phyloP scores from a whole-genome alignment of 2,329 filamentous ascomycete genomes.

The Zopfia rhizophila region DNA sequence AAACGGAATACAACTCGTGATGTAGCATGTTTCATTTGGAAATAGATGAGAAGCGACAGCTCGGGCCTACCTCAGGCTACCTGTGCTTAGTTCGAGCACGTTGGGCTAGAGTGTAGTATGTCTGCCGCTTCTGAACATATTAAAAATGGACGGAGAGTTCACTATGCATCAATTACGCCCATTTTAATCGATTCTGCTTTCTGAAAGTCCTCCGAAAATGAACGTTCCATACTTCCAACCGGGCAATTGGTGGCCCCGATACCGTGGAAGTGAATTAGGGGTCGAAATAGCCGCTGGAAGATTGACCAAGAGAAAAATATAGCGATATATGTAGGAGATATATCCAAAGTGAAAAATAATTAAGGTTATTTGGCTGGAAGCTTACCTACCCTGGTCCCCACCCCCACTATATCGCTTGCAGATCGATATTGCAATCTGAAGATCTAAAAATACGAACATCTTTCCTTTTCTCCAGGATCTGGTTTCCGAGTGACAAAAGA shows the following conservation, averaged over 20 bases:
- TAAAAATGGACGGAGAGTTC: slow-evolving; percentile 11
- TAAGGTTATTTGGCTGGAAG: slow-evolving; percentile 28
- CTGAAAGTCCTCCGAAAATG: slow-evolving; percentile 29
- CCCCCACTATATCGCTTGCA: slow-evolving; percentile 40
- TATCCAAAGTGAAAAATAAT: slow-evolving; percentile 39
- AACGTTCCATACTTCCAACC: slow-evolving; percentile 22
- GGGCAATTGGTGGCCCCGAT: slow-evolving; percentile 30
- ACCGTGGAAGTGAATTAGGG: slow-evolving; percentile 23
- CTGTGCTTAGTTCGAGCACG: slow-evolving; percentile 21
- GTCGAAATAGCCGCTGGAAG: slow-evolving; percentile 31
- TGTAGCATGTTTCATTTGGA: slow-evolving; percentile 41
- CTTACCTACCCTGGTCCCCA: slow-evolving; percentile 31
- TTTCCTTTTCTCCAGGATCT: slow-evolving; percentile 27
- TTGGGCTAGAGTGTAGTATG: slow-evolving; percentile 29
- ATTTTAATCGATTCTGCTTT: slow-evolving; percentile 17
- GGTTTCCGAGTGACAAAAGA: slow-evolving; percentile 1
- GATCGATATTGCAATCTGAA: slow-evolving; percentile 30
- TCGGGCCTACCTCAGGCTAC: slow-evolving; percentile 25
- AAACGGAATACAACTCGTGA: slow-evolving; percentile 23
- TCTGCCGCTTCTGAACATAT: slow-evolving; percentile 15
- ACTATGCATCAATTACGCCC: slow-evolving; percentile 12
- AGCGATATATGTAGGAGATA: slow-evolving; percentile 32
- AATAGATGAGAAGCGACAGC: slow-evolving; percentile 38
- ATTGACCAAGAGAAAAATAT: slow-evolving; percentile 27
- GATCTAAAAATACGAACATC: slow-evolving; percentile 35